Evolutionary conservation across 371 early-diverging fungal species (phyloP), one percentile per base, ranked within the genome.

Genomic region (Mucor ambiguus): DNA sequence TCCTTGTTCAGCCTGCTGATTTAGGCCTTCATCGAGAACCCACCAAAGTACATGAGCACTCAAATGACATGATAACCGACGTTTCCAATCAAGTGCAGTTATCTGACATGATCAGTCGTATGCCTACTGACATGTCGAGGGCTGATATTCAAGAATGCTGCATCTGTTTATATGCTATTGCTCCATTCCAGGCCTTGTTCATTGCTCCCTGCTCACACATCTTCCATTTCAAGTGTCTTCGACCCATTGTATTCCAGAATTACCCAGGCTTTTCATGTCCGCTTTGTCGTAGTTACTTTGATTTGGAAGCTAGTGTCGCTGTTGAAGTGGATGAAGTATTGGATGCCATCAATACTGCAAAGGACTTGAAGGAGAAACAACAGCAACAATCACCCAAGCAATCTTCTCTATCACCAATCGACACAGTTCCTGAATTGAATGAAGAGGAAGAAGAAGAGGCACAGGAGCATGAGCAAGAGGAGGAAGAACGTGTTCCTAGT

Each of bases 151-250:
- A 73, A 63, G 97, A 96, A 71, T 97, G 97, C 80, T 96, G 96
- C 76, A 97, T 97, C 66, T 97, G 97, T 80, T 84, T 95, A 44
- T 91, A 90, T 74, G 82, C 90, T 41, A 92, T 95, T 69, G 88
- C 87, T 2, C 92, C 94, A n/a, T 93, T 90, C 78, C 96, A 95
- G 76, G 94, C 96, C 20, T 85, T 96, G 56, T 96, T 96, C 74
- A 83, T 95, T 30, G 91, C 96, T 4, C 96, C 96, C 1, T 96
- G 96, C 69, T 95, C 94, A 9, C 96, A 96, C 70, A 90, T 91
- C 64, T 96, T 90, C 79, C 96, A 96, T 69, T 96, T 90, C 82
- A 94, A 93, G 74, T 96, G 96, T 75, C 85, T 95, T 63, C 84
- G 85, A 38, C 85, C 90, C 6, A 63, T 74, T 41, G 75, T 95